phyloP scores from a whole-genome alignment of 352 stramenopile genomes.

The Phytopythium oedochilum region DNA sequence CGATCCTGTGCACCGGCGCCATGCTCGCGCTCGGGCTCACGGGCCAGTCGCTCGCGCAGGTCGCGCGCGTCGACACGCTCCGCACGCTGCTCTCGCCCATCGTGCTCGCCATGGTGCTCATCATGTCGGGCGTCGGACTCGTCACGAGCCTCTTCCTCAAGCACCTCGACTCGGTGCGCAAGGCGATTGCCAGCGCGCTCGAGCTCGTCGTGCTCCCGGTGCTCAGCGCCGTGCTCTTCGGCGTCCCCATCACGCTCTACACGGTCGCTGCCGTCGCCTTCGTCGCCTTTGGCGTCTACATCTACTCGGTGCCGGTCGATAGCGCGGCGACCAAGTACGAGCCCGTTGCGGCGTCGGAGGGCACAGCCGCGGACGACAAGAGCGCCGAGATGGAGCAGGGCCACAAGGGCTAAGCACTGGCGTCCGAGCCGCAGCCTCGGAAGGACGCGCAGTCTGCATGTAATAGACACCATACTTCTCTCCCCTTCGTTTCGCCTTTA shows the following conservation, averaged over 20 bases:
- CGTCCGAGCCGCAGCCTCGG: too few relatives aligned
- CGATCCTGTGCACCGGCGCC: slow-evolving; percentile 57
- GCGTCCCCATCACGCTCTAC: slow-evolving; percentile 47
- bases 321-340: background rate
- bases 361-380: background rate
- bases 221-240: slow-evolving; percentile 58
- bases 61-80: slow-evolving; percentile 41
- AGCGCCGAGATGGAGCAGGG: background rate
- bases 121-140: slow-evolving; percentile 79
- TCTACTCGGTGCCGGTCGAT: slow-evolving; percentile 68
- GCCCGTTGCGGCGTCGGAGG: too few relatives aligned
- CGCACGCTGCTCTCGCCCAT: slow-evolving; percentile 64
- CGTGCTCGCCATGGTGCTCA: slow-evolving; percentile 75
- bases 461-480: too few relatives aligned
- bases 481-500: too few relatives aligned
- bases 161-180: slow-evolving; percentile 72
- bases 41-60: slow-evolving; percentile 57
- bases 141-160: slow-evolving; percentile 83
- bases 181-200: slow-evolving; percentile 71
- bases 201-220: slow-evolving; percentile 72
- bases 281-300: slow-evolving; percentile 71
- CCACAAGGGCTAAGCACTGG: background rate
- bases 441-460: too few relatives aligned
- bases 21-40: slow-evolving; percentile 71
- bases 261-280: slow-evolving; percentile 54